phyloP scores from a whole-genome alignment of 345 rosid genomes.

The Zanthoxylum bungeanum region DNA sequence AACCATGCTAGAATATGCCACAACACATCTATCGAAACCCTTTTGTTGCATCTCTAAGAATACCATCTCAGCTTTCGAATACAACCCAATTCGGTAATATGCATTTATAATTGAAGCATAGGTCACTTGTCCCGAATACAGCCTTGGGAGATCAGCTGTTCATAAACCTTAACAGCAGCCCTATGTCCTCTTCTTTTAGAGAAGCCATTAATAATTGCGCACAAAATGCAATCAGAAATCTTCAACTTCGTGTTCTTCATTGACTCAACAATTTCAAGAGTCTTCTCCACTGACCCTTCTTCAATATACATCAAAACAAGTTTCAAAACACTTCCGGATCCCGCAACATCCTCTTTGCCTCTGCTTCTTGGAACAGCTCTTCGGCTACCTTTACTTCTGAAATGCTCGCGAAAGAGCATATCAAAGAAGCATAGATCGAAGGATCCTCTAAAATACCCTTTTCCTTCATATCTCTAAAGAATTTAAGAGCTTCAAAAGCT shows the following conservation, averaged over 20 bases:
- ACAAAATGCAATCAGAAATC: conserved; percentile 72
- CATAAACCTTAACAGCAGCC: conserved; percentile 49
- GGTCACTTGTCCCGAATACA: conserved; percentile 83
- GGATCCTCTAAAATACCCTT: conserved; percentile 43
- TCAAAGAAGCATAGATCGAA: conserved; percentile 51
- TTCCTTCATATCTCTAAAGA: conserved; percentile 49
- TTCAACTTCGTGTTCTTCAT: conserved; percentile 48
- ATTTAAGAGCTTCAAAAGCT: conserved; percentile 61
- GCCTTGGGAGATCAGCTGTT: conserved; percentile 43
- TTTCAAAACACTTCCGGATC: conserved; percentile 73
- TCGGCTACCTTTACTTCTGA: conserved; percentile 37
- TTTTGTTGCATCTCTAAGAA: conserved; percentile 66
- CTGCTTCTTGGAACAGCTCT: conserved; percentile 65
- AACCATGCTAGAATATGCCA: conserved; percentile 76
- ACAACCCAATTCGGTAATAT: conserved; percentile 51
- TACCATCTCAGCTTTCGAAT: conserved; percentile 55
- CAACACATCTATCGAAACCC: conserved; percentile 72
- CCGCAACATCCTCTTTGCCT: conserved; percentile 41
- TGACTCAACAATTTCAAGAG: conserved; percentile 45
- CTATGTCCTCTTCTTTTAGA: conserved; percentile 55
- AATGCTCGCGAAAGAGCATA: conserved; percentile 48
- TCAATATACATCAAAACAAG: conserved; percentile 68
- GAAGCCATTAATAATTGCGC: conserved; percentile 72
- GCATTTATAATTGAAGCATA: conserved; percentile 71
- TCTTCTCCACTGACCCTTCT: conserved; percentile 57